These are phyloP conservation scores for Sporothrix pseudoabietina DNA, from an alignment of 2,329 filamentous ascomycete genomes.

Conservation along the genomic window DNA sequence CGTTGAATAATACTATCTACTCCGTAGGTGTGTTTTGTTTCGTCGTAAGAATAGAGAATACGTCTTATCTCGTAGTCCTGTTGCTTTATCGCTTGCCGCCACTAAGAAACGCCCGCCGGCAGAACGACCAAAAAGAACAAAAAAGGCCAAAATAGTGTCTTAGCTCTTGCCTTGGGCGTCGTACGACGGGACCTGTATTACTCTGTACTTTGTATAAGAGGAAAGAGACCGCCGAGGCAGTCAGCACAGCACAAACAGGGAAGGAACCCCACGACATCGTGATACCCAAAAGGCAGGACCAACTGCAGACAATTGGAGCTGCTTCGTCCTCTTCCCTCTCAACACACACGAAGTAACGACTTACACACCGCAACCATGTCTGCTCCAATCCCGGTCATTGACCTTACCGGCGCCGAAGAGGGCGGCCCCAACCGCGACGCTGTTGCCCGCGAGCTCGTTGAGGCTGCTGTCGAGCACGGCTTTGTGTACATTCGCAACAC, in stretches of 20 bases:
- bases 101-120: not conserved
- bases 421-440: constrained; percentile 38
- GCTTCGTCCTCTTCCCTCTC: not conserved
- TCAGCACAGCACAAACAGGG: not conserved
- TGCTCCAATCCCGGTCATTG: constrained; percentile 74
- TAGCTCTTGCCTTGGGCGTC: not conserved
- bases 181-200: not conserved
- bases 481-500: constrained; percentile 87
- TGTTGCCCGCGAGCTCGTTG: constrained; percentile 69
- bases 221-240: constrained; percentile 13
- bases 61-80: not conserved
- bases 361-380: constrained; percentile 36
- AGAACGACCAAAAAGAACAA: not conserved
- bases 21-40: not conserved
- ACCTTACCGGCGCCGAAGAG: constrained; percentile 66
- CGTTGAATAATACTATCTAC: not conserved
- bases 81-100: not conserved
- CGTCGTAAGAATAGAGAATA: not conserved
- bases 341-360: not conserved
- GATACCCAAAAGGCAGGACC: not conserved
- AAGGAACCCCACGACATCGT: not conserved
- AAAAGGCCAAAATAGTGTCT: not conserved
- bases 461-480: constrained; percentile 78
- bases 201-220: constrained; percentile 14
- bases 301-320: too few species aligned